Percentiles rank a stretch among this genome's conserved stretches.
Evolutionary conservation across 1,139 yeast species (phyloP).

Genomic region (Tardiomyces blankii): DNA sequence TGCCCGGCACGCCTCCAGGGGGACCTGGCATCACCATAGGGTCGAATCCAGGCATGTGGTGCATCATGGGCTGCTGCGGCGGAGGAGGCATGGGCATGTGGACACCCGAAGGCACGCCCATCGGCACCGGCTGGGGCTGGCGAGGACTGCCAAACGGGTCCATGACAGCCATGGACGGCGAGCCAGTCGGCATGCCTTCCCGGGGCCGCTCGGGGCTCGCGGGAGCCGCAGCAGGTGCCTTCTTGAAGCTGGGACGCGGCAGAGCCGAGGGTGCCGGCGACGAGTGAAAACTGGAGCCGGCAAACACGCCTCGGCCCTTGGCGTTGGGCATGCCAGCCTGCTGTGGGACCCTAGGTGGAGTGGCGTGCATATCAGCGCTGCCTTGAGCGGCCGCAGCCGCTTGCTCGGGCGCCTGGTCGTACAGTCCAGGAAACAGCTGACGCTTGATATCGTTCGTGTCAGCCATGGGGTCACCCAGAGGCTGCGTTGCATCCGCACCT

Average conservation of each 20-base stretch:
- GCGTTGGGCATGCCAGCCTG: background rate
- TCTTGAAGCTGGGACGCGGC: slow-evolving; percentile 29
- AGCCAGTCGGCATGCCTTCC: too few relatives aligned
- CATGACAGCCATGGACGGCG: background rate
- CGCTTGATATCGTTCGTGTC: slow-evolving; percentile 11
- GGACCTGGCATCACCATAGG: too few relatives aligned
- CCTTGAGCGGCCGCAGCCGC: too few relatives aligned
- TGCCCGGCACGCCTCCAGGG: background rate
- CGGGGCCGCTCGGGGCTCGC: slow-evolving; percentile 1
- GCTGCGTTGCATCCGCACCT: background rate
- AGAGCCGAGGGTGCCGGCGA: slow-evolving; percentile 35
- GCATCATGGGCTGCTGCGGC: background rate
- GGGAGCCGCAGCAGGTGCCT: slow-evolving; percentile 8
- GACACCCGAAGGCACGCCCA: background rate
- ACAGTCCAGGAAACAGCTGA: slow-evolving; percentile 17
- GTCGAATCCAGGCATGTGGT: too few relatives aligned
- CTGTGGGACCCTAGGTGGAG: too few relatives aligned
- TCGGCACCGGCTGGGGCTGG: background rate
- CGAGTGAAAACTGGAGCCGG: slow-evolving; percentile 32
- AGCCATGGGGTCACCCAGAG: background rate
- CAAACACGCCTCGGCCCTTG: slow-evolving; percentile 13
- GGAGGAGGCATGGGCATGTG: background rate
- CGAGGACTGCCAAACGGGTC: background rate
- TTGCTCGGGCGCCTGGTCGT: slow-evolving; percentile 3
- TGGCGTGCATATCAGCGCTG: too few relatives aligned